Evolutionary conservation across 495 filamentous ascomycete genomes (phyloP), one percentile per base, ranked within the genome.

Genomic region (Talaromyces proteolyticus): DNA sequence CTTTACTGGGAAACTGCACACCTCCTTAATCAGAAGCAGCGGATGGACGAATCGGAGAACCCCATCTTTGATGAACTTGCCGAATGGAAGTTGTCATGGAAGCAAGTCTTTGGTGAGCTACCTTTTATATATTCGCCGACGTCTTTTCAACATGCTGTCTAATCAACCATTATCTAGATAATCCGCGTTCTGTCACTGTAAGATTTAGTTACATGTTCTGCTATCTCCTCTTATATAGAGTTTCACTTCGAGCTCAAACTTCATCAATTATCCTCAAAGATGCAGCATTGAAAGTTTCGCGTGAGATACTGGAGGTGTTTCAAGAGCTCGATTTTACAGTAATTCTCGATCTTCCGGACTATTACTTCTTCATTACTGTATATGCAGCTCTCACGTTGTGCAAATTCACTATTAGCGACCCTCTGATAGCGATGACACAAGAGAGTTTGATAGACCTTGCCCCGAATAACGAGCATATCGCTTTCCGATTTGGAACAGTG

Each of bases 361-460:
- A 71, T 17, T 55, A 61, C 22, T 71, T 69, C 48, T 69, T 65
- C 48, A 64, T 69, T 37, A 59, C 67, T 25, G 60, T 62, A 44
- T 71, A 71, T 41, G 68, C 68, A n/a, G 64, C 68, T 20, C 54
- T 71, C 3, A 69, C 67, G 6, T 60, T 71, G 11, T 71, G 68
- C 54, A 66, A 71, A 48, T 71, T 66, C 51, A 67, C 56, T 44
- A 48, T 65, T 24, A 49, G 64, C 14, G 66, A 69, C 39, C 66
- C 66, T 5, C 55, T 68, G 2, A 69, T 71, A 47, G 65, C 58
- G 25, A 64, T 69, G 53, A 61, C 66, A 6, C 68, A 67, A 41
- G 59, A 58, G 11, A 68, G 66, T 44, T 58, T 71, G 20, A 63
- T 71, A 14, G 62, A 67, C 26, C 62, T 71, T 19, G 52, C 66